phyloP scores from a whole-genome alignment of 805 yeast species.

The Ogataea nitratoaversa region DNA sequence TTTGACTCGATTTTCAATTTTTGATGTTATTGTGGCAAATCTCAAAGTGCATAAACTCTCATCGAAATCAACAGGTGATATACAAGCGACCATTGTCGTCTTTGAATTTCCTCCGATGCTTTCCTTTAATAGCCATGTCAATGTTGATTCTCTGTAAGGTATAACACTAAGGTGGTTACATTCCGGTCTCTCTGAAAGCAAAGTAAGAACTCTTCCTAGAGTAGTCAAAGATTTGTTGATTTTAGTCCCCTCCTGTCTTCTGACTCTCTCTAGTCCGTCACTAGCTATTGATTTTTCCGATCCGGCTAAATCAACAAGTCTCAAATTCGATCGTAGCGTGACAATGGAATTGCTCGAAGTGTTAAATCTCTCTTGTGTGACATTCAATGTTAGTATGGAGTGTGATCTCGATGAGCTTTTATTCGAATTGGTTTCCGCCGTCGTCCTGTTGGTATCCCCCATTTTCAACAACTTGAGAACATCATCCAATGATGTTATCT shows the following conservation, averaged over 20 bases:
- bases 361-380: constrained; percentile 53
- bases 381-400: constrained; percentile 63
- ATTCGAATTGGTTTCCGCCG: constrained; percentile 73
- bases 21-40: constrained; percentile 74
- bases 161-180: too few relatives aligned
- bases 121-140: constrained; percentile 74
- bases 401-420: constrained; percentile 74
- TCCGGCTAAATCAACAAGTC: constrained; percentile 77
- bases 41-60: constrained; percentile 73
- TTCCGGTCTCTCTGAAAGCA: constrained; percentile 27
- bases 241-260: constrained; percentile 71
- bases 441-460: constrained; percentile 58
- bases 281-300: constrained; percentile 67
- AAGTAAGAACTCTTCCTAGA: constrained; percentile 61
- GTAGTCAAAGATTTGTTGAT: constrained; percentile 78
- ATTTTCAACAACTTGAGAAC: constrained; percentile 40
- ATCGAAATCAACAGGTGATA: constrained; percentile 74
- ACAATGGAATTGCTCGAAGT: constrained; percentile 25
- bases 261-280: constrained; percentile 42
- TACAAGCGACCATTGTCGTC: constrained; percentile 84
- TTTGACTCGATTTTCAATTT: constrained; percentile 58
- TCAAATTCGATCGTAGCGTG: constrained; percentile 50
- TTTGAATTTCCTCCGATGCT: constrained; percentile 77
- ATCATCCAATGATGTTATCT: constrained; percentile 45
- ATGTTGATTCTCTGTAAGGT: constrained; percentile 70